phyloP scores from a whole-genome alignment of 225 moss, liverwort and hornwort species.

The Sphagnum contortum region DNA sequence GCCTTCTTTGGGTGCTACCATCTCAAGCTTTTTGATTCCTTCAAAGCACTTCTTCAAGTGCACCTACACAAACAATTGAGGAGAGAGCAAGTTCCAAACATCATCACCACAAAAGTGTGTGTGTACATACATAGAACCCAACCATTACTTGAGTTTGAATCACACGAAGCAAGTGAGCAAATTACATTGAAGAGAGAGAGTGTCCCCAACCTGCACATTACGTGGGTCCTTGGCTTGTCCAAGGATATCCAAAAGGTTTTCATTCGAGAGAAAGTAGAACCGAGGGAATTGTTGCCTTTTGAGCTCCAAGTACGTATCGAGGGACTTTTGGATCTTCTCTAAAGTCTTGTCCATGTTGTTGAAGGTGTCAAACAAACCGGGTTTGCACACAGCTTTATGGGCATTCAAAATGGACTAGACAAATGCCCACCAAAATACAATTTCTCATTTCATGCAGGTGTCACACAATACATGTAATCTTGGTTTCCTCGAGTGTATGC shows the following conservation, averaged over 20 bases:
- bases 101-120: too few species aligned
- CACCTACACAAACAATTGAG: constrained; percentile 19
- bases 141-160: too few species aligned
- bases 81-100: too few species aligned
- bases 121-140: too few species aligned
- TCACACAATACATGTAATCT: too few species aligned
- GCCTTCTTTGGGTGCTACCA: constrained; percentile 55
- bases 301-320: constrained; percentile 64
- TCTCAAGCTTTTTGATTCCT: constrained; percentile 63
- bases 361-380: constrained; percentile 36
- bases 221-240: constrained; percentile 77
- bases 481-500: too few species aligned
- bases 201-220: constrained; percentile 51
- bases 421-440: too few species aligned
- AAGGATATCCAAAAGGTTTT: constrained; percentile 73
- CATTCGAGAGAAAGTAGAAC: constrained; percentile 72
- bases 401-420: constrained; percentile 21
- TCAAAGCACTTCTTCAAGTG: constrained; percentile 81
- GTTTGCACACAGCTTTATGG: constrained; percentile 43
- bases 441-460: too few species aligned
- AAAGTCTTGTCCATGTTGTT: constrained; percentile 33
- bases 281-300: constrained; percentile 80
- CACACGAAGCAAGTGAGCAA: too few species aligned
- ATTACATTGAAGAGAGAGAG: too few species aligned
- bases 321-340: constrained; percentile 65